Conservation (phyloP, 169 alveolate genomes). For the Plasmodium vivax region DNA sequence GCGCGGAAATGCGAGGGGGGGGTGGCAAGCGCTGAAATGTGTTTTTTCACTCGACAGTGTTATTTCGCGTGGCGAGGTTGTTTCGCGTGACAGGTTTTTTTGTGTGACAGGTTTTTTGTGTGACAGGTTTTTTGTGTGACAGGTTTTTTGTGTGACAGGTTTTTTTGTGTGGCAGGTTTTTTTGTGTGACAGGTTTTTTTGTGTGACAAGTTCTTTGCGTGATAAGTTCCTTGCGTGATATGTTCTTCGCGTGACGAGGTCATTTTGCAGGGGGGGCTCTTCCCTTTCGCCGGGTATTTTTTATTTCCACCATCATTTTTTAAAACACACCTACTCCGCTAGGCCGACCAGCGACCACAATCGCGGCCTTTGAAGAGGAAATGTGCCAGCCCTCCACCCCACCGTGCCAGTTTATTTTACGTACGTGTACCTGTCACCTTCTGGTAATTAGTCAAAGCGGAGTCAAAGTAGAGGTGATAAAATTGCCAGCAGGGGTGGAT, state of each 20-base stretch:
- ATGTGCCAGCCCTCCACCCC: not conserved
- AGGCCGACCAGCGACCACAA: not conserved
- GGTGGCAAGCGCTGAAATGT: not conserved
- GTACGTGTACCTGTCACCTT: not conserved
- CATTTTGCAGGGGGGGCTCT: not conserved
- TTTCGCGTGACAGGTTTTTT: not conserved
- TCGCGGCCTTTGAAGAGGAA: not conserved
- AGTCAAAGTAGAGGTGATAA: not conserved
- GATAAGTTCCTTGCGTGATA: too few species aligned
- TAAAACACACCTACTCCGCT: not conserved
- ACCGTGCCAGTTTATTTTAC: not conserved
- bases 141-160: not conserved
- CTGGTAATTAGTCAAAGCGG: not conserved
- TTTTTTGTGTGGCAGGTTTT: not conserved
- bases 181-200: too few species aligned
- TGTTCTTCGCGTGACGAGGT: not conserved
- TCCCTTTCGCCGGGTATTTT: not conserved
- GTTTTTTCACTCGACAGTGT: not conserved
- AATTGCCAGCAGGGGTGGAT: not conserved
- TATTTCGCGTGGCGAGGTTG: not conserved
- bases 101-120: not conserved
- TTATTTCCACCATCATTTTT: not conserved
- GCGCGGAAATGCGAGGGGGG: not conserved
- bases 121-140: too few species aligned
- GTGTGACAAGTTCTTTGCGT: too few species aligned